A percentile compares a stretch with the other conserved stretches of the same genome.
These are phyloP conservation scores for Apiotrichum mycotoxinovorans DNA, from an alignment of 1,284 basidiomycete species.

Conservation along the genomic window DNA sequence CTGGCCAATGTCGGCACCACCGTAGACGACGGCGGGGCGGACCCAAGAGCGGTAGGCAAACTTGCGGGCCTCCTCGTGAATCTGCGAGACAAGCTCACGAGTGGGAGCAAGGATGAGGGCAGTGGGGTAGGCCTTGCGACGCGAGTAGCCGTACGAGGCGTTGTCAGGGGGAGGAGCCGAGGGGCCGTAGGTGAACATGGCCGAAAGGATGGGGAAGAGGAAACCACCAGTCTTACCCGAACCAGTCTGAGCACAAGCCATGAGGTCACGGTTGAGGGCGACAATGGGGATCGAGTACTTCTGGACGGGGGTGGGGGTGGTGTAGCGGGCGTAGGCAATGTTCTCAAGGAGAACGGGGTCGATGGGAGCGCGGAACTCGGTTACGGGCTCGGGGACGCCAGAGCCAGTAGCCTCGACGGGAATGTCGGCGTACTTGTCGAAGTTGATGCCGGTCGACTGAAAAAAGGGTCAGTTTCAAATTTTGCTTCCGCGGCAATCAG, in stretches of 20 bases:
- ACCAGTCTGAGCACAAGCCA: slow-evolving; percentile 99
- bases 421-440: slow-evolving; percentile 99
- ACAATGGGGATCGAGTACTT: slow-evolving; percentile 99
- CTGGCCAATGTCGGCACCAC: slow-evolving; percentile 94
- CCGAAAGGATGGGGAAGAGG: slow-evolving; percentile 97
- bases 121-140: slow-evolving; percentile 90
- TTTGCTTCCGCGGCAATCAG: slow-evolving; percentile 8
- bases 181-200: slow-evolving; percentile 84
- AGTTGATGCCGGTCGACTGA: slow-evolving; percentile 97
- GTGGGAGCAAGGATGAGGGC: slow-evolving; percentile 95
- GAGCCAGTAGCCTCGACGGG: slow-evolving; percentile 97
- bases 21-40: slow-evolving; percentile 96
- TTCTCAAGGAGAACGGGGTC: slow-evolving; percentile 94
- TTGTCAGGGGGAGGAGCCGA: slow-evolving; percentile 56
- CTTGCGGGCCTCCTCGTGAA: slow-evolving; percentile 98
- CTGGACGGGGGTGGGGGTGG: slow-evolving; percentile 95
- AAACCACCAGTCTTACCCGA: slow-evolving; percentile 99
- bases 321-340: slow-evolving; percentile 88
- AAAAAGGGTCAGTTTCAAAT: slow-evolving; percentile 44
- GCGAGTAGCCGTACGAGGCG: slow-evolving; percentile 58
- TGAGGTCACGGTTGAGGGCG: slow-evolving; percentile 82
- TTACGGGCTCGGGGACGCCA: slow-evolving; percentile 90
- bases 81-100: slow-evolving; percentile 97
- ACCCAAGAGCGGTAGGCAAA: slow-evolving; percentile 99
- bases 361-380: slow-evolving; percentile 83